Evolutionary conservation across 2,329 filamentous ascomycete species (phyloP), one percentile per base, ranked within the genome.

Genomic region (Elsinoe ampelina): DNA sequence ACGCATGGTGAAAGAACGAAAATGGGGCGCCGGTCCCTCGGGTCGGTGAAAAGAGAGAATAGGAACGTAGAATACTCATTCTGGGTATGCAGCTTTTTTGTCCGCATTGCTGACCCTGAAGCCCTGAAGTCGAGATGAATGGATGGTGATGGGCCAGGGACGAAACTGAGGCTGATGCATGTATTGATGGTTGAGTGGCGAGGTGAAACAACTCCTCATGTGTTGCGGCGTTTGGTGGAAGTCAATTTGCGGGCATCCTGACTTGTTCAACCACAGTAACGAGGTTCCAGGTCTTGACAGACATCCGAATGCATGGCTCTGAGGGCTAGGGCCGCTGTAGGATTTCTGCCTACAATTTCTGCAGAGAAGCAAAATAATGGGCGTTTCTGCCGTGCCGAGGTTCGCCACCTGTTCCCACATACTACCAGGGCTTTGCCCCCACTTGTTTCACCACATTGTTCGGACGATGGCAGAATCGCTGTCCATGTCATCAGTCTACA

Each of bases 81-180:
- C 4, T 15, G 41, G 41, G 26, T 13, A 12, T 15, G 10, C 20
- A 22, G 12, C 13, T 22, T 12, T 45, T 45, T 45, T 45, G 41
- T 45, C 17, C 41, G 8, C 20, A 22, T 19, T 13, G 12, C 41
- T 11, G 17, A 11, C 12, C 19, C 20, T 26, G 19, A 26, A 12
- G 41, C 41, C 15, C 41, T 43, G 17, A 22, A 22, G 15, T 13
- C 10, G 19, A 45, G 41, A 26, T 22, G 20, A 22, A 45, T 45
- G 19, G 17, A 26, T 10, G 20, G 19, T 22, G 17, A 45, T 45
- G 41, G 41, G 41, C 26, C 41, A 11, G 41, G 26, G 20, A 11
- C 41, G 41, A 45, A 45, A 45, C 41, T 45, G 41, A 45, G 41
- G 19, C 41, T 45, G 41, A 45, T 45, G 41, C 39, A 42, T 11